A percentile compares a stretch with the other conserved stretches of the same genome.
Evolutionary conservation across 768 basidiomycete species (phyloP).

Genomic region (Suillus discolor): DNA sequence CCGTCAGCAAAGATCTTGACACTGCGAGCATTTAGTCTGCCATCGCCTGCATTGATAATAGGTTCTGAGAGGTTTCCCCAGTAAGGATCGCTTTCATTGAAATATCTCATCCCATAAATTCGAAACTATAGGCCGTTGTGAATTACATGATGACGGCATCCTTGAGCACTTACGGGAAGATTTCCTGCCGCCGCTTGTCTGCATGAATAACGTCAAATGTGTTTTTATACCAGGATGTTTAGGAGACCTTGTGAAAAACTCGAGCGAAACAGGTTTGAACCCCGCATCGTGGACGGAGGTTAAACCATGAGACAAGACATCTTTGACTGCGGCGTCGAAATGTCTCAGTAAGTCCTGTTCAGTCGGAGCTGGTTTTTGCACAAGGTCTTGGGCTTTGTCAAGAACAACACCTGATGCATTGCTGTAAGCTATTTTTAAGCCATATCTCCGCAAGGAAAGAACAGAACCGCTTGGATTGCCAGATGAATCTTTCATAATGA

Average conservation of each 20-base stretch:
- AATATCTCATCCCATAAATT: slow-evolving; percentile 77
- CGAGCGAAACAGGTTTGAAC: slow-evolving; percentile 64
- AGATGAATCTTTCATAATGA: slow-evolving; percentile 66
- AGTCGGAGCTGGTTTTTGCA: slow-evolving; percentile 64
- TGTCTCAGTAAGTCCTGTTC: slow-evolving; percentile 61
- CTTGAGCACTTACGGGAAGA: slow-evolving; percentile 54
- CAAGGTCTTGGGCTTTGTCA: slow-evolving; percentile 84
- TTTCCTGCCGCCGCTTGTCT: slow-evolving; percentile 64
- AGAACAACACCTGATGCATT: slow-evolving; percentile 63
- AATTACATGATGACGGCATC: slow-evolving; percentile 12
- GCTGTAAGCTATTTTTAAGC: slow-evolving; percentile 2
- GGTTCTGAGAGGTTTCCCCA: slow-evolving; percentile 70
- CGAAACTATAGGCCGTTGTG: slow-evolving; percentile 53
- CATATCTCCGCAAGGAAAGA: slow-evolving; percentile 4
- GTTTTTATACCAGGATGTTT: slow-evolving; percentile 2
- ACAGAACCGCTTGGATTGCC: slow-evolving; percentile 73
- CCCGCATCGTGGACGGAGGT: slow-evolving; percentile 90
- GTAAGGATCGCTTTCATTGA: slow-evolving; percentile 65
- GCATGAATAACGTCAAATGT: slow-evolving; percentile 8
- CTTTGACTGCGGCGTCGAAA: slow-evolving; percentile 62
- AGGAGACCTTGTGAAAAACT: slow-evolving; percentile 68
- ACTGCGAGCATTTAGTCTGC: slow-evolving; percentile 69
- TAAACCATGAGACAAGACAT: slow-evolving; percentile 72
- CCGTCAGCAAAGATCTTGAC: slow-evolving; percentile 78
- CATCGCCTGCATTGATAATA: slow-evolving; percentile 58